Evolutionary conservation across 768 basidiomycete genomes (phyloP), one percentile per base, ranked within the genome.

Genomic region (Naganishia randhawae): DNA sequence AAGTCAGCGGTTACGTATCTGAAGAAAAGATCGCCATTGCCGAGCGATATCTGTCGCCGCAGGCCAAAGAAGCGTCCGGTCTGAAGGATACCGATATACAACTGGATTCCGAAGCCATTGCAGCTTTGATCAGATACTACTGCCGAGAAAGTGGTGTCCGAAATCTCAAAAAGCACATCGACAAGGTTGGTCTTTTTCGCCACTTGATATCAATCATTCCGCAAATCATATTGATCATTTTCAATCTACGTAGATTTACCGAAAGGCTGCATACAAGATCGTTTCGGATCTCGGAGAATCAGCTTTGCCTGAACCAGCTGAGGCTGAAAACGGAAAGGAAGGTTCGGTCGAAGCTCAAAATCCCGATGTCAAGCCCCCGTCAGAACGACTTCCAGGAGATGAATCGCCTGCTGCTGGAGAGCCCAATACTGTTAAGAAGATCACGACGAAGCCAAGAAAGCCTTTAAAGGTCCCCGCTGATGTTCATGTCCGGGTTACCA

Each of bases 131-230:
- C 82, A 90, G 94, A 77, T 97, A 93, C 79, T 98, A 98, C 80
- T 94, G 92, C 77, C 85, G 96, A 27, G 96, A 99, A 82, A 95
- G 92, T 73, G 96, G 96, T 50, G 96, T 99, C 33, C 84, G 96
- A 55, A 92, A 93, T 76, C 76, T 99, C 78, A 98, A 98, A 87
- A 98, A 99, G 81, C 90, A 94, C 75, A 95, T 99, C 65, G 95
- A 99, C 76, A 98, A 98, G 87, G 92, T 92, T 66, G 63, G 71
- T 66, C 29, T 75, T 22, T 16, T 32, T 19, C 0, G 31, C 48
- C 53, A 45, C 55, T 41, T 27, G 37, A 29, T 71, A 27, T 14
- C 32, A 31, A 37, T 45, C 6, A 67, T 17, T 29, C 19, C 1
- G 3, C 48, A 14, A 7, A 14, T 51, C n/a, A 31, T 27, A 19